Percentiles rank a stretch among this genome's conserved stretches.
phyloP scores from a whole-genome alignment of 1,284 basidiomycete genomes.

The Irpex sp. region DNA sequence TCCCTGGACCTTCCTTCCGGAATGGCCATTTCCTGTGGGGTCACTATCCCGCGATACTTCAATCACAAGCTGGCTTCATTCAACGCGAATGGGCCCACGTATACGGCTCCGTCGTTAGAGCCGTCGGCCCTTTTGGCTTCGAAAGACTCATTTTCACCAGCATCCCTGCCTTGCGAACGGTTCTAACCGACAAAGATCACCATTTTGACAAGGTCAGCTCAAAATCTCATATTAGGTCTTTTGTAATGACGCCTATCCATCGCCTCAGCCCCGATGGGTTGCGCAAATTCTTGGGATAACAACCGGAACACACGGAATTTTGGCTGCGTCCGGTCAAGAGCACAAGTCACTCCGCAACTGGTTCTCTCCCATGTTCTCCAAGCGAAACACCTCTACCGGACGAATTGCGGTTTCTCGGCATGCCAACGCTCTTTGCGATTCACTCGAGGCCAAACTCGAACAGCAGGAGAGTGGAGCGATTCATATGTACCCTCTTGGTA shows the following conservation, averaged over 20 bases:
- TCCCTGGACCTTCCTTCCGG: background rate
- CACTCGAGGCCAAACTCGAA: background rate
- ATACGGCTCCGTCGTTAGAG: background rate
- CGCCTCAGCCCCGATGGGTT: background rate
- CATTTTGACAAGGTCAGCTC: background rate
- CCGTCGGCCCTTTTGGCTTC: background rate
- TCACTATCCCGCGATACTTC: background rate
- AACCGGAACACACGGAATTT: background rate
- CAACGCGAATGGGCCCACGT: background rate
- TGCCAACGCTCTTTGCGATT: background rate
- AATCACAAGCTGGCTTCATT: background rate
- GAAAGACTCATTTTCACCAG: background rate
- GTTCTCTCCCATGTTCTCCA: background rate
- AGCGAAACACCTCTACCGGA: background rate
- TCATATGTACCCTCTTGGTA: background rate
- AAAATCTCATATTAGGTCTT: background rate
- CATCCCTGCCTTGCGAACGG: background rate
- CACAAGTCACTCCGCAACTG: background rate
- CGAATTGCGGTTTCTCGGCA: background rate
- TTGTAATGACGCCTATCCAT: background rate
- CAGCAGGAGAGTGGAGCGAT: background rate
- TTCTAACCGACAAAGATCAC: background rate
- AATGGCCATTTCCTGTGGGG: background rate
- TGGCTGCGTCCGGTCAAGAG: background rate
- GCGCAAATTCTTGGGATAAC: background rate